Percentiles rank a stretch among this genome's conserved stretches.
Conservation (phyloP, 2,329 filamentous ascomycete species). For the Diaporthe sp. region DNA sequence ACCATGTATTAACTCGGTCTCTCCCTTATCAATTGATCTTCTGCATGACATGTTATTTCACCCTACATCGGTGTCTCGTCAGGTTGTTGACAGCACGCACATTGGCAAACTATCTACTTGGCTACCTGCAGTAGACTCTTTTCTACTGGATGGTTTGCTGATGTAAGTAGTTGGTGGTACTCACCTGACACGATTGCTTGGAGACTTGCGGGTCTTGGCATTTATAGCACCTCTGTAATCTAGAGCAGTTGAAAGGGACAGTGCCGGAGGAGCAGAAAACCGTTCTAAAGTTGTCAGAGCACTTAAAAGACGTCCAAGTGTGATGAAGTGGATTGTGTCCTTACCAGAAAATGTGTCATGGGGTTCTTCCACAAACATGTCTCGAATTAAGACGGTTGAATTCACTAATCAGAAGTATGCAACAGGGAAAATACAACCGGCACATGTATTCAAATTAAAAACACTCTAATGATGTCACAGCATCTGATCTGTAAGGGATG, state of each 20-base stretch:
- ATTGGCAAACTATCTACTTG: not conserved
- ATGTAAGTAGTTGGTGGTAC: not conserved
- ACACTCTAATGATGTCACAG: not conserved
- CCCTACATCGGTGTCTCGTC: not conserved
- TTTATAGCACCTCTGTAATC: not conserved
- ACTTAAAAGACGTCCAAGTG: not conserved
- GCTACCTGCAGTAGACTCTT: not conserved
- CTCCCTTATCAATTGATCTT: not conserved
- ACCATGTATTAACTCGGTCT: not conserved
- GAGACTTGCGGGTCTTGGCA: not conserved
- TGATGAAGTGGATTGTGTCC: not conserved
- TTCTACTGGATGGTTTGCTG: not conserved
- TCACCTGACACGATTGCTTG: not conserved
- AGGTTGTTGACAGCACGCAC: not conserved
- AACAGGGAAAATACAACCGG: not conserved
- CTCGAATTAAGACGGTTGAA: not conserved
- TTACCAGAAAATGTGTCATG: not conserved
- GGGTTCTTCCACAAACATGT: not conserved
- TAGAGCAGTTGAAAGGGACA: not conserved
- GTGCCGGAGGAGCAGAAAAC: not conserved
- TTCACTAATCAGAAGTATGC: not conserved
- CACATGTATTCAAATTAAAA: not conserved
- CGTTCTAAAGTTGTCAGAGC: not conserved
- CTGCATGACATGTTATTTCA: not conserved
- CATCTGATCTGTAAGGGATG: not conserved